These are phyloP conservation scores for Fusarium piperis DNA, from an alignment of 2,329 filamentous ascomycete species.

Conservation along the genomic window DNA sequence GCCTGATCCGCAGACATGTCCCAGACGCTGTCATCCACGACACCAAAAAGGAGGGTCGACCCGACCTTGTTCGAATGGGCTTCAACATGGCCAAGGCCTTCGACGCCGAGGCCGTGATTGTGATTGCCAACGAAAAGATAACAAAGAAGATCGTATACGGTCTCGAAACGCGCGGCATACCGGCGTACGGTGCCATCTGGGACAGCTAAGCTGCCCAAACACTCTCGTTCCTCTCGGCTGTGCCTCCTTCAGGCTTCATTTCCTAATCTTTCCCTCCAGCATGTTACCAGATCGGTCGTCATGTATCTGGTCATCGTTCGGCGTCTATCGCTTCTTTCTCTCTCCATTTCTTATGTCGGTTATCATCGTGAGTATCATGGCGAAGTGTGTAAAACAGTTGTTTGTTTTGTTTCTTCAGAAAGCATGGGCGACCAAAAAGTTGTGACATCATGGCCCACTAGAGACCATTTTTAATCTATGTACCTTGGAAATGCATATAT, in stretches of 20 bases:
- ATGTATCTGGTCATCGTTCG: not conserved
- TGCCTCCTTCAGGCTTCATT: constrained; percentile 4
- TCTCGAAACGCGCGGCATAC: constrained; percentile 71
- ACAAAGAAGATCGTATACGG: constrained; percentile 76
- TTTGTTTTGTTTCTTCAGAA: constrained; percentile 1
- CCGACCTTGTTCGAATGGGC: constrained; percentile 62
- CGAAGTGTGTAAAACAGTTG: not conserved
- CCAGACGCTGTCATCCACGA: constrained; percentile 74
- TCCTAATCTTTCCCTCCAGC: not conserved
- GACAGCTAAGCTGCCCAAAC: constrained; percentile 56
- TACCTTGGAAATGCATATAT: constrained; percentile 36
- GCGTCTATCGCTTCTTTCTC: not conserved
- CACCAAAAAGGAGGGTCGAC: constrained; percentile 66
- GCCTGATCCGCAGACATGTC: constrained; percentile 66
- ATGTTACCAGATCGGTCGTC: not conserved
- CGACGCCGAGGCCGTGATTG: constrained; percentile 74
- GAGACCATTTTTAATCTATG: not conserved
- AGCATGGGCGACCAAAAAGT: constrained; percentile 4
- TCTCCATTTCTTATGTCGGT: not conserved
- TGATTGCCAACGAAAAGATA: constrained; percentile 75
- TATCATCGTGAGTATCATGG: not conserved
- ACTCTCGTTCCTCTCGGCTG: not conserved
- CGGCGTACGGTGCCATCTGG: constrained; percentile 79
- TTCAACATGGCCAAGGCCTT: constrained; percentile 66
- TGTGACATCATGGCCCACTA: constrained; percentile 27